Percentiles rank a stretch among this genome's conserved stretches.
phyloP scores from a whole-genome alignment of 208 protist species.

The Strigomonas galati region DNA sequence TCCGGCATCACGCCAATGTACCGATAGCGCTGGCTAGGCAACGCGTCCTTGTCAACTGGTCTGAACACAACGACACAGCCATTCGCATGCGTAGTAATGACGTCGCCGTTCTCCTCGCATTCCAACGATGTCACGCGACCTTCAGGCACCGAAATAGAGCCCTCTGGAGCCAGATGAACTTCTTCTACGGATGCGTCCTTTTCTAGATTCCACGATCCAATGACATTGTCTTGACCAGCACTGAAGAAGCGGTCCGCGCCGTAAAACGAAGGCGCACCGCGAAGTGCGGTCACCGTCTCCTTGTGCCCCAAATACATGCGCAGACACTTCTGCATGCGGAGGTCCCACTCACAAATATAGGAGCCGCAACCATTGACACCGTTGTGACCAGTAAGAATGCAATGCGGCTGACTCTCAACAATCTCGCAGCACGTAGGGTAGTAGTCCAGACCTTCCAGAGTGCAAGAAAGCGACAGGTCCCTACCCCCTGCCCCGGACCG shows the following conservation, averaged over 20 bases:
- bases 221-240: conserved; percentile 45
- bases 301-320: conserved; percentile 46
- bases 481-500: conserved; percentile 29
- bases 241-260: conserved; percentile 41
- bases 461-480: conserved; percentile 40
- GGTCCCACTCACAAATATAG: conserved; percentile 66
- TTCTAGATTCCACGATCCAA: conserved; percentile 47
- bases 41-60: conserved; percentile 23
- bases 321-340: conserved; percentile 48
- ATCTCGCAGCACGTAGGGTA: conserved; percentile 56
- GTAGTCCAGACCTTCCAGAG: conserved; percentile 60
- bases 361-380: conserved; percentile 64
- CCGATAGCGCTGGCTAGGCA: conserved; percentile 42
- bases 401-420: conserved; percentile 19
- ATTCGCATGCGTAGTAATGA: conserved; percentile 35
- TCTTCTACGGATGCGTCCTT: conserved; percentile 21
- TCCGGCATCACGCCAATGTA: conserved; percentile 32
- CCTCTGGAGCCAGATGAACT: conserved; percentile 26
- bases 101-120: conserved; percentile 41
- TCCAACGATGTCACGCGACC: conserved; percentile 48
- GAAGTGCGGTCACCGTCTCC: conserved; percentile 42
- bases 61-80: conserved; percentile 51
- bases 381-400: conserved; percentile 67
- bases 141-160: conserved; percentile 37
- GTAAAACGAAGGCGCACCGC: conserved; percentile 26